Conservation (phyloP, 495 filamentous ascomycete species). For the Aspergillus nidulans region DNA sequence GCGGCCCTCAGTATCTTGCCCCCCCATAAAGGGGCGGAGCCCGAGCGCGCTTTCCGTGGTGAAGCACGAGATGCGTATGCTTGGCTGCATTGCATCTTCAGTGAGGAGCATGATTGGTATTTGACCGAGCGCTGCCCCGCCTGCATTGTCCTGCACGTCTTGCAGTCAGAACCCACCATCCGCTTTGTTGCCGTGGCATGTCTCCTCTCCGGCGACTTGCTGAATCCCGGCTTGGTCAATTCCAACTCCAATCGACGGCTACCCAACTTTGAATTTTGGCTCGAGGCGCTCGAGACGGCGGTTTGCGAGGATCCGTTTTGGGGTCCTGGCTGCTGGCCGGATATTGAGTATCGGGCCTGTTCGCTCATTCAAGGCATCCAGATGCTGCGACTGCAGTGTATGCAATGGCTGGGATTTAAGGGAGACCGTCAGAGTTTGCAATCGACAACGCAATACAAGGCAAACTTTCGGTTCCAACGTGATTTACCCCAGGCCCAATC, state of each 20-base stretch:
- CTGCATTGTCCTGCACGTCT: conserved; percentile 50
- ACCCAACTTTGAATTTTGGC: conserved; percentile 52
- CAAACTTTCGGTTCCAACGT: conserved; percentile 20
- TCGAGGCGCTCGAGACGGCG: conserved; percentile 48
- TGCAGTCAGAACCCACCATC: conserved; percentile 56
- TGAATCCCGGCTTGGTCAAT: conserved; percentile 19
- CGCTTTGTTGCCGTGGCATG: conserved; percentile 54
- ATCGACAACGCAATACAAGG: conserved; percentile 19
- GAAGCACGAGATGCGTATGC: conserved; percentile 56
- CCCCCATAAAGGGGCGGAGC: conserved; percentile 43
- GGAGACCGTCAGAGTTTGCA: conserved; percentile 23
- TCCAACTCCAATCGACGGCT: conserved; percentile 18
- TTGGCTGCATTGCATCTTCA: conserved; percentile 58
- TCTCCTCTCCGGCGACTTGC: conserved; percentile 43
- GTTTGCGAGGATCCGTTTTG: conserved; percentile 54
- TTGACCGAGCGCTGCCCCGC: conserved; percentile 53
- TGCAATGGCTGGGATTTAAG: conserved; percentile 35
- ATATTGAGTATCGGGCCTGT: conserved; percentile 50
- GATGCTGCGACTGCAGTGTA: conserved; percentile 50
- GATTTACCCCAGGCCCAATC: conserved; percentile 17
- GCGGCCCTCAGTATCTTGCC: conserved; percentile 46
- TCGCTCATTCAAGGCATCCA: conserved; percentile 49
- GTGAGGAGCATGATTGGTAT: conserved; percentile 57
- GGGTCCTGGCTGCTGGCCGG: conserved; percentile 52
- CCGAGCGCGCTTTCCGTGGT: conserved; percentile 56